Evolutionary conservation across 345 rosid species (phyloP).

Genomic region (Dipteronia sinensis): DNA sequence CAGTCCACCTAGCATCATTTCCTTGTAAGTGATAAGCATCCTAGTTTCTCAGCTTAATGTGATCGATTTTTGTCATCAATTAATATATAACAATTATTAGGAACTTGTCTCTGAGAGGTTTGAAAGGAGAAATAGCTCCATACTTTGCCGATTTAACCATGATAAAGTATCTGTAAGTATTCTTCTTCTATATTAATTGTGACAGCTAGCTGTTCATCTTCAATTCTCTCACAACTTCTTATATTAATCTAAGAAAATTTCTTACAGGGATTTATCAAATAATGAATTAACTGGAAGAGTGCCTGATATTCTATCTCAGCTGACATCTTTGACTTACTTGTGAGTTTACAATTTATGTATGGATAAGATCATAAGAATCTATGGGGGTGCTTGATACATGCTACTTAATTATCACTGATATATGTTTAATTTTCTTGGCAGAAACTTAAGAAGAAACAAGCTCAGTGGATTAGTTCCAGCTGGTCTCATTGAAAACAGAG

Average conservation of each 20-base stretch:
- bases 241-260: too few species aligned
- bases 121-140: conserved; percentile 40
- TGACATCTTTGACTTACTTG: conserved; percentile 44
- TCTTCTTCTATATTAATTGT: not conserved
- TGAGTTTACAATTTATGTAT: conserved; percentile 28
- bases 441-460: conserved; percentile 45
- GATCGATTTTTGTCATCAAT: too few species aligned
- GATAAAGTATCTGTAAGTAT: conserved; percentile 54
- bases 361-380: too few species aligned
- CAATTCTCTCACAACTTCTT: not conserved
- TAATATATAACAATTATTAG: too few species aligned
- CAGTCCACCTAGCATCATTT: too few species aligned
- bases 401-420: too few species aligned
- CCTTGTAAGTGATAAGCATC: too few species aligned
- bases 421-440: conserved; percentile 7
- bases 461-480: conserved; percentile 49
- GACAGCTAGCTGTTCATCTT: not conserved
- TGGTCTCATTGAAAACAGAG: conserved; percentile 25
- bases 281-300: conserved; percentile 48
- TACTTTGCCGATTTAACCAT: conserved; percentile 38
- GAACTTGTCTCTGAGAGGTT: conserved; percentile 32
- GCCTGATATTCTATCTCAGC: conserved; percentile 41
- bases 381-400: too few species aligned
- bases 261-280: conserved; percentile 57
- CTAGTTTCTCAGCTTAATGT: too few species aligned